phyloP scores from a whole-genome alignment of 78 protist genomes.

The Tieghemostelium lacteum region DNA sequence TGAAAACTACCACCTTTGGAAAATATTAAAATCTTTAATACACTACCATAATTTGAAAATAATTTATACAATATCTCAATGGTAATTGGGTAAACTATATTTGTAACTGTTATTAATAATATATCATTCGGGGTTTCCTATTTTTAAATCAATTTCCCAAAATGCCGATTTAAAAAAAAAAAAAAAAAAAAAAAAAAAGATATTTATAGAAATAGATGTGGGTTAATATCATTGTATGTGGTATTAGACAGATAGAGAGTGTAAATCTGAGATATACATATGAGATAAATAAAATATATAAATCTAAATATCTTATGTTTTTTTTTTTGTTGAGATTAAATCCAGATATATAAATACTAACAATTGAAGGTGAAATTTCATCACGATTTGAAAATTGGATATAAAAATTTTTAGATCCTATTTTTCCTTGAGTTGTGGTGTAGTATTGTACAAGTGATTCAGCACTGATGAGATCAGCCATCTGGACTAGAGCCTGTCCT shows the following conservation, averaged over 20 bases:
- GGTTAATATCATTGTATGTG: neutral
- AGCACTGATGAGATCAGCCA: slow-evolving; percentile 42
- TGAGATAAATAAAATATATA: no score
- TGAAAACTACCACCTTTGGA: slow-evolving; percentile 77
- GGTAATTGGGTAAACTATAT: slow-evolving; percentile 84
- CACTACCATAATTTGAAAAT: slow-evolving; percentile 77
- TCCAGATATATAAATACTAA: no score
- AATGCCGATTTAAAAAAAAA: neutral
- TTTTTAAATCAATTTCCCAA: neutral
- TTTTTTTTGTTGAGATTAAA: no score
- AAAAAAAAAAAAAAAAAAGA: neutral
- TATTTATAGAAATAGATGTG: neutral
- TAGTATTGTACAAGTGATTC: slow-evolving; percentile 44
- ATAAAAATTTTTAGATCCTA: slow-evolving; percentile 35
- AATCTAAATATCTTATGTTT: no score
- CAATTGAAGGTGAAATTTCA: slow-evolving; percentile 64
- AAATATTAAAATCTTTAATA: slow-evolving; percentile 82
- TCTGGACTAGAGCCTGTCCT: slow-evolving; percentile 68
- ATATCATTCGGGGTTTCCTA: slow-evolving; percentile 79
- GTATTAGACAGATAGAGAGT: neutral
- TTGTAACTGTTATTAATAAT: slow-evolving; percentile 73
- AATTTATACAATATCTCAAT: slow-evolving; percentile 81
- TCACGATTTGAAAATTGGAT: slow-evolving; percentile 71
- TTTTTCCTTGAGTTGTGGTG: slow-evolving; percentile 56
- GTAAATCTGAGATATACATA: no score